A percentile compares a stretch with the other conserved stretches of the same genome.
Evolutionary conservation across 2,329 filamentous ascomycete species (phyloP).

Genomic region (Basipetospora chlamydospora): DNA sequence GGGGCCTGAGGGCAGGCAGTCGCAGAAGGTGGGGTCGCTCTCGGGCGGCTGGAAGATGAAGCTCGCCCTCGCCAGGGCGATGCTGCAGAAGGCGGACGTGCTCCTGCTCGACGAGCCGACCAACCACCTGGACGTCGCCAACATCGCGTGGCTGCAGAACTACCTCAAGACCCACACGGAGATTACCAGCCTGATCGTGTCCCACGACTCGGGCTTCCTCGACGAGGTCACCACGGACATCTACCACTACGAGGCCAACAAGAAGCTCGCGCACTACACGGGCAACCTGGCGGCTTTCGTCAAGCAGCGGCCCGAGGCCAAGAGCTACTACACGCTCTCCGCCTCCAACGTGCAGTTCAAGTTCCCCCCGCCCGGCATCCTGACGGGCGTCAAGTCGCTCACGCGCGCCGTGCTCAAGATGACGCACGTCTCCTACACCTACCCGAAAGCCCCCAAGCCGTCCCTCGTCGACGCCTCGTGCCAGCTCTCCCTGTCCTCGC

Average conservation of each 20-base stretch:
- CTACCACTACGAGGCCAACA: constrained; percentile 91
- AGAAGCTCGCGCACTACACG: constrained; percentile 82
- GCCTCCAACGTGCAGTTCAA: constrained; percentile 87
- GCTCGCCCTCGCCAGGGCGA: constrained; percentile 84
- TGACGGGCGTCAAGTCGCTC: constrained; percentile 87
- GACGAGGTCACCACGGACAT: constrained; percentile 98
- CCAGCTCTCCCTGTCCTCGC: constrained; percentile 74
- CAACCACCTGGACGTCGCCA: constrained; percentile 92
- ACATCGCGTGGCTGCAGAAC: constrained; percentile 89
- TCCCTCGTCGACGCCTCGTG: constrained; percentile 82
- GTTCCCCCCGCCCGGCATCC: constrained; percentile 88
- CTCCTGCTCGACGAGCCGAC: constrained; percentile 95
- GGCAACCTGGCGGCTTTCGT: constrained; percentile 78
- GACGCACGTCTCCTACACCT: constrained; percentile 83
- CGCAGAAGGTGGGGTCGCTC: constrained; percentile 80
- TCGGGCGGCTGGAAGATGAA: constrained; percentile 99
- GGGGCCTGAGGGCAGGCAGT: constrained; percentile 77
- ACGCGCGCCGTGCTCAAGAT: constrained; percentile 93
- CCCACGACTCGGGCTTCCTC: constrained; percentile 94
- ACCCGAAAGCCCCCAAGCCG: constrained; percentile 76
- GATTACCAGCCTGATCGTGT: constrained; percentile 94
- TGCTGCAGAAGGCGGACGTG: constrained; percentile 95
- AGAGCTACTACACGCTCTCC: constrained; percentile 95
- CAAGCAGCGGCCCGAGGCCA: constrained; percentile 78
- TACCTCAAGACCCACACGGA: constrained; percentile 94